These are phyloP conservation scores for Fusarium euwallaceae DNA, from an alignment of 2,329 filamentous ascomycete genomes.

Conservation along the genomic window DNA sequence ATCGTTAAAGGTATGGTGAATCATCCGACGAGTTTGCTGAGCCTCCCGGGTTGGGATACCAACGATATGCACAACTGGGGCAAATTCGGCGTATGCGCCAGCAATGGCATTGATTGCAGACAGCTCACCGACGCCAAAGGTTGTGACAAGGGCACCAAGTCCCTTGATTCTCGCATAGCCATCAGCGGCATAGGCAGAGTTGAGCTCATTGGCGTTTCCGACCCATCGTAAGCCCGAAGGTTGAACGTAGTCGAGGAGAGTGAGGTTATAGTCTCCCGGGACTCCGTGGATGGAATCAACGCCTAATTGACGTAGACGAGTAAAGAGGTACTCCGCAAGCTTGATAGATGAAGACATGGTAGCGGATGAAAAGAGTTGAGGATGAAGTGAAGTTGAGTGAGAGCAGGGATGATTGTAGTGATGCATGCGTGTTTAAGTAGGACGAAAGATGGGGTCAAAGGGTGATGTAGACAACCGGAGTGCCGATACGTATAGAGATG, in stretches of 20 bases:
- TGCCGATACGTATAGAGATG: not conserved
- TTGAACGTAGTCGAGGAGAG: constrained; percentile 7
- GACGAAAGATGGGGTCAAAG: not conserved
- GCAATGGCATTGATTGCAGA: not conserved
- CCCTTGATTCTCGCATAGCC: not conserved
- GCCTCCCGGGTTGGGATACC: constrained; percentile 56
- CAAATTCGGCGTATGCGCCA: not conserved
- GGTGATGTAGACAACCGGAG: not conserved
- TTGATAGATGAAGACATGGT: not conserved
- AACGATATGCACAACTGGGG: constrained; percentile 1
- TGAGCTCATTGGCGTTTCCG: not conserved
- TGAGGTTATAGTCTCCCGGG: constrained; percentile 12
- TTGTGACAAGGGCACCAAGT: not conserved
- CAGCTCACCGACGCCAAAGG: not conserved
- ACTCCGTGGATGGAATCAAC: constrained; percentile 9
- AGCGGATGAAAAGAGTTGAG: not conserved
- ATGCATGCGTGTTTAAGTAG: not conserved
- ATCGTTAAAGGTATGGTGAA: constrained; percentile 70
- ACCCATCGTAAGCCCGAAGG: not conserved
- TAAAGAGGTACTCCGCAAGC: constrained; percentile 21
- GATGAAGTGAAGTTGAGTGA: not conserved
- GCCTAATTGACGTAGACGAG: constrained; percentile 15
- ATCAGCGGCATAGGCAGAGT: not conserved
- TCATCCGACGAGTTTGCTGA: constrained; percentile 57
- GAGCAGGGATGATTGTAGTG: not conserved